Conservation (phyloP, 768 basidiomycete species). For the Kockovaella imperatae region DNA sequence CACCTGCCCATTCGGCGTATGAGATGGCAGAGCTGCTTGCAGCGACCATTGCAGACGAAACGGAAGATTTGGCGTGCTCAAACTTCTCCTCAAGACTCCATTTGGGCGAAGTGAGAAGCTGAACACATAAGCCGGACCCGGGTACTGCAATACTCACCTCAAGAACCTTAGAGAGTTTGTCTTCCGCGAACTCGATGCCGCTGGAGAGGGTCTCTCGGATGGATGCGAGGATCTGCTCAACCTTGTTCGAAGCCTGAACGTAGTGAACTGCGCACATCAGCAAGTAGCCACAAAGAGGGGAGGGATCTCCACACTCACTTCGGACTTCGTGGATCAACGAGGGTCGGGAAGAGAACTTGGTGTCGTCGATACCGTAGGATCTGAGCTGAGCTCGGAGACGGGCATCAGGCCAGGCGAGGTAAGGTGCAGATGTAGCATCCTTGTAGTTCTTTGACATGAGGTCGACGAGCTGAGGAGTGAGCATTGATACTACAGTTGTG, state of each 20-base stretch:
- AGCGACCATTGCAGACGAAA: slow-evolving; percentile 27
- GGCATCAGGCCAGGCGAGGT: slow-evolving; percentile 87
- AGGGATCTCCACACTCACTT: slow-evolving; percentile 50
- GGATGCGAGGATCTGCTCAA: slow-evolving; percentile 55
- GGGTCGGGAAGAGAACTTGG: slow-evolving; percentile 55
- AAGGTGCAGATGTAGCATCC: slow-evolving; percentile 54
- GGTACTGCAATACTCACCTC: slow-evolving; percentile 23
- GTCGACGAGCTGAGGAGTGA: slow-evolving; percentile 51
- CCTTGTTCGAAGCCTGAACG: slow-evolving; percentile 57
- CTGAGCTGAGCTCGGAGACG: slow-evolving; percentile 82
- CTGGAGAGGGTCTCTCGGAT: slow-evolving; percentile 62
- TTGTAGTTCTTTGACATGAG: slow-evolving; percentile 58
- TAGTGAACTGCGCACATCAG: slow-evolving; percentile 53
- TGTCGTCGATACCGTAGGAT: slow-evolving; percentile 64
- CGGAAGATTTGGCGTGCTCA: slow-evolving; percentile 39
- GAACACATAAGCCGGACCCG: slow-evolving; percentile 38
- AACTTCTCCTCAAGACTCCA: slow-evolving; percentile 43
- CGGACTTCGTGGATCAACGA: slow-evolving; percentile 58
- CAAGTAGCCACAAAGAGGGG: background rate
- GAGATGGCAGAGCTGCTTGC: slow-evolving; percentile 34
- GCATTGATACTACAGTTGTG: background rate
- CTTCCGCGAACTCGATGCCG: slow-evolving; percentile 67
- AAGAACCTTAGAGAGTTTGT: slow-evolving; percentile 52
- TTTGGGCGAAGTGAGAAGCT: slow-evolving; percentile 44
- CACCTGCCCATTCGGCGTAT: slow-evolving; percentile 30